These are phyloP conservation scores for Globisporangium solare DNA, from an alignment of 352 stramenopile genomes.

Conservation along the genomic window DNA sequence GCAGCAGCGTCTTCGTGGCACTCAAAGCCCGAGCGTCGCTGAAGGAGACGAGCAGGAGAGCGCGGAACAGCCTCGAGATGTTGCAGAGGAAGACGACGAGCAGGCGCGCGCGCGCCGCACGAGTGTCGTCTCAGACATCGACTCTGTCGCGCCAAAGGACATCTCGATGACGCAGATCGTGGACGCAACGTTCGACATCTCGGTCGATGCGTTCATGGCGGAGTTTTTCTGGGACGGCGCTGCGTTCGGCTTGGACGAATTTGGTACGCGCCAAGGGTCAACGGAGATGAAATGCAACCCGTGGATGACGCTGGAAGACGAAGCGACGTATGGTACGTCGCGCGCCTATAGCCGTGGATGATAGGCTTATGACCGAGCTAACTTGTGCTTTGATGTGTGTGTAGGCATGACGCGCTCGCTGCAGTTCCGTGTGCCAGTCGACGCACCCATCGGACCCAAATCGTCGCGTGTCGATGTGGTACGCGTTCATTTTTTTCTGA, in stretches of 20 bases:
- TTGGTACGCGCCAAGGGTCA: conserved; percentile 48
- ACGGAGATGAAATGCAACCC: conserved; percentile 72
- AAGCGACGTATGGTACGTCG: conserved; percentile 32
- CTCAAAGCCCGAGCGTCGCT: neutral
- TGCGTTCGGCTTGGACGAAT: conserved; percentile 64
- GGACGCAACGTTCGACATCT: conserved; percentile 55
- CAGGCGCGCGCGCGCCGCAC: conserved; percentile 15
- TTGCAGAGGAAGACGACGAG: conserved; percentile 1
- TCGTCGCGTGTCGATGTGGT: conserved; percentile 79
- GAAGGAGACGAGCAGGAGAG: neutral
- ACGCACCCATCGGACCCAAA: conserved; percentile 77
- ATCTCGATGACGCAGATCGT: conserved; percentile 73
- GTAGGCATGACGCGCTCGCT: conserved; percentile 55
- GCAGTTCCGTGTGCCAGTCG: conserved; percentile 73
- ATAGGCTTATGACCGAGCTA: neutral
- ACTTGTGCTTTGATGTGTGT: neutral
- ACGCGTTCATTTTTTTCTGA: conserved; percentile 6
- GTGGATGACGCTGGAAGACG: conserved; percentile 52
- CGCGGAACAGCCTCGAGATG: neutral
- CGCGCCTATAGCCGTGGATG: neutral
- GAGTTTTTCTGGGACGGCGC: conserved; percentile 64
- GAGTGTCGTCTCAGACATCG: conserved; percentile 61
- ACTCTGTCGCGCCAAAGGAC: conserved; percentile 53
- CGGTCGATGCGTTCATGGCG: conserved; percentile 65
- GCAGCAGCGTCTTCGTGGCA: neutral